Base-by-base conservation (phyloP, 2,329 filamentous ascomycete species). In the Colletotrichum somersetense region DNA sequence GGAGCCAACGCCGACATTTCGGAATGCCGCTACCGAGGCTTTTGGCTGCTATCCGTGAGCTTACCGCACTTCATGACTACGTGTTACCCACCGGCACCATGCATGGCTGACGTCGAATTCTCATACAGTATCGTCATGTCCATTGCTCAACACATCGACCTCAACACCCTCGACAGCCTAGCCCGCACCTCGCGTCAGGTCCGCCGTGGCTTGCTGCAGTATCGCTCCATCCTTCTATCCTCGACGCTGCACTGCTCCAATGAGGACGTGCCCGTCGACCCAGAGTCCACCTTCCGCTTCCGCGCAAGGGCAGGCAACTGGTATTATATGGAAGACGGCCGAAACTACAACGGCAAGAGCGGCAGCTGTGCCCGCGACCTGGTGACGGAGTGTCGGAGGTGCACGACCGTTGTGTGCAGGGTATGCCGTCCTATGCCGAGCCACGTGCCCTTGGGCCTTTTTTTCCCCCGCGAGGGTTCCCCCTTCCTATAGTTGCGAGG, bases 281-380 rank as follows among this genome's bases (percentile, higher is more conserved):
- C 85, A 40, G 87, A 89, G 52, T 86, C 89, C 74, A 86, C 86
- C 23, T 84, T 89, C 74, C 85, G 89, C 20, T 89, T 88, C 76
- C 86, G 89, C 38, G 86, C 88, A 56, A 84, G 88, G 66, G 87
- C 88, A 42, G 83, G 85, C 72, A 88, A 89, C 79, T 89, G 87
- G 87, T 87, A 85, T 77, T 89, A 89, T 76, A 88, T 90, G 84
- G 85, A 89, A 72, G 85, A 89, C 66, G 83, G 83, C 55, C 82
- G 89, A 82, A 76, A 87, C 66, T 85, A 84, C 75, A 84, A 86
- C 74, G 91, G 92, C 64, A 96, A 94, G 81, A 87, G 93, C 38
- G 91, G 93, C 6, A 87, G 88, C 76, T 98, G 96, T 79, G 96
- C 96, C 30, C 88, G 94, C 73, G 96, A 98, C 80, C 89, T 97